phyloP scores from a whole-genome alignment of 1,284 basidiomycete genomes.

The Xerocomus minutiporus region DNA sequence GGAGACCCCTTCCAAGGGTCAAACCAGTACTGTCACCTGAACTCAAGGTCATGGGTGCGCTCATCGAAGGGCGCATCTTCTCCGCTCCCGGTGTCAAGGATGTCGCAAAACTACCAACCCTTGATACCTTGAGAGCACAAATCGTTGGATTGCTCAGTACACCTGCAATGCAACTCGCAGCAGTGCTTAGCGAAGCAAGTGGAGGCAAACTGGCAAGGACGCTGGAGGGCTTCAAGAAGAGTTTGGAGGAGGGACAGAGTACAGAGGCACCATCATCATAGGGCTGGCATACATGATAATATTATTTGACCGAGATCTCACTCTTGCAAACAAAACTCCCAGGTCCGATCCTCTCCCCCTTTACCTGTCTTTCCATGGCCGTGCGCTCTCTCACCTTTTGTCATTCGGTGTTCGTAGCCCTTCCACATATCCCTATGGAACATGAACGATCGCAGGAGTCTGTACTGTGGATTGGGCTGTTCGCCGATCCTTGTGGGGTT shows the following conservation, averaged over 20 bases:
- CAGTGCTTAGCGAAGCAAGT: conserved; percentile 65
- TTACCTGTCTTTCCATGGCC: conserved; percentile 63
- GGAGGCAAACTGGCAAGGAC: conserved; percentile 72
- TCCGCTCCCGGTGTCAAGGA: conserved; percentile 52
- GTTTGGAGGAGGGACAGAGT: conserved; percentile 53
- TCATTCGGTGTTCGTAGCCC: conserved; percentile 90
- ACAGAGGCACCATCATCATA: conserved; percentile 22
- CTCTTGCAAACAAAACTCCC: conserved; percentile 65
- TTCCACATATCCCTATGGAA: conserved; percentile 74
- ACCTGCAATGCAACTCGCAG: conserved; percentile 66
- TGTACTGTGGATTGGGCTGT: conserved; percentile 63
- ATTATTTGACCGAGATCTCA: conserved; percentile 5
- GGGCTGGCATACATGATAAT: conserved; percentile 1
- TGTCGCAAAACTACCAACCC: conserved; percentile 62
- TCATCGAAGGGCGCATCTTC: conserved; percentile 71
- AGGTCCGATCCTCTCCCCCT: conserved; percentile 73
- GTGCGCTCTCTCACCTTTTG: conserved; percentile 72
- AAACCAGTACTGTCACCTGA: conserved; percentile 54
- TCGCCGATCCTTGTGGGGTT: conserved; percentile 41
- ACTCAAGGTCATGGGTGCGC: conserved; percentile 65
- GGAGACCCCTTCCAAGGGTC: conserved; percentile 57
- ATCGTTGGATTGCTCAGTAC: conserved; percentile 70
- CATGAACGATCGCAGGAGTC: conserved; percentile 74
- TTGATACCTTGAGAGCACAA: conserved; percentile 70
- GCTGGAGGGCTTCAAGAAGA: conserved; percentile 71